Conservation (phyloP, 129 eudicot species). For the Scalesia atractyloides region DNA sequence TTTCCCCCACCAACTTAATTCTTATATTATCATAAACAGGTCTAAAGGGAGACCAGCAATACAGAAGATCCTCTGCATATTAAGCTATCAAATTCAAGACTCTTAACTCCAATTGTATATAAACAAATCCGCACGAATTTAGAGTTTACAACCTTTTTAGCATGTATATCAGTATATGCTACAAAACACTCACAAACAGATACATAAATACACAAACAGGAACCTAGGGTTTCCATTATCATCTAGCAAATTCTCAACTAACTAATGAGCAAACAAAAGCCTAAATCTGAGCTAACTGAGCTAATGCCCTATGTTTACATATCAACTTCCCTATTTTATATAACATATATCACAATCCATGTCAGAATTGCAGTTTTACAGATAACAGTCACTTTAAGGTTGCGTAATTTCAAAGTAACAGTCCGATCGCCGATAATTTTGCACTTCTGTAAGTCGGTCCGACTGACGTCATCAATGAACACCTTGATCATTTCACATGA, state of each 20-base stretch:
- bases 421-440: neutral
- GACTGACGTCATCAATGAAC: neutral
- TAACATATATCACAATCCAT: neutral
- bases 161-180: neutral
- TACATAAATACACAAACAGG: neutral
- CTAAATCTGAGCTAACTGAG: neutral
- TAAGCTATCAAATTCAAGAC: neutral
- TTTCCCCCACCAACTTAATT: no score
- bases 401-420: neutral
- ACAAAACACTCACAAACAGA: neutral
- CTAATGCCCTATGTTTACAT: neutral
- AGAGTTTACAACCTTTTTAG: neutral
- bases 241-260: neutral
- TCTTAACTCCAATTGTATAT: neutral
- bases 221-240: slow-evolving; percentile 12
- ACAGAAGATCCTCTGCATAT: no score
- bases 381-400: neutral
- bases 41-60: neutral
- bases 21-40: neutral
- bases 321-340: slow-evolving; percentile 13
- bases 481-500: neutral
- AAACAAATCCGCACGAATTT: neutral
- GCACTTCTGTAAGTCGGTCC: neutral
- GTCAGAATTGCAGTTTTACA: neutral
- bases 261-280: slow-evolving; percentile 1